Conservation (phyloP, 1,284 basidiomycete genomes). For the Cerioporus squamosus region DNA sequence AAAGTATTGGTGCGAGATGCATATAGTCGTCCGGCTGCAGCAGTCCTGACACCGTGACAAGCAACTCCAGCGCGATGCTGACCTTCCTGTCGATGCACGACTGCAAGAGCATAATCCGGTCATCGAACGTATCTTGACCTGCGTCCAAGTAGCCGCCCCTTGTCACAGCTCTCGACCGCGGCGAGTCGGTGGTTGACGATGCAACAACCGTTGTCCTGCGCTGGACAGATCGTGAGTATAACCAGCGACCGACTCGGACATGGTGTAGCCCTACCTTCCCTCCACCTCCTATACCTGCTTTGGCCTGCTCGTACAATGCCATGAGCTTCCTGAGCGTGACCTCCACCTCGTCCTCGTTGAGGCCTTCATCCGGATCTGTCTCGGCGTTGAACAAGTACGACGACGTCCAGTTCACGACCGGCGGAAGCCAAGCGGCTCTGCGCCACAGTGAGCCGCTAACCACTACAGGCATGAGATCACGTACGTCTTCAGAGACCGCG, state of each 20-base stretch:
- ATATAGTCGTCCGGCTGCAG: constrained; percentile 52
- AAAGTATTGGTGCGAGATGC: constrained; percentile 54
- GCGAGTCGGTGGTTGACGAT: constrained; percentile 32
- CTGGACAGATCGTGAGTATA: constrained; percentile 11
- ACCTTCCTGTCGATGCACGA: constrained; percentile 50
- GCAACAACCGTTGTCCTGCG: constrained; percentile 34
- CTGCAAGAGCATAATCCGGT: constrained; percentile 44
- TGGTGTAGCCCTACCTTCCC: constrained; percentile 51
- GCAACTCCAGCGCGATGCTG: constrained; percentile 53
- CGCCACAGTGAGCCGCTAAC: background rate
- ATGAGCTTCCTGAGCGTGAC: constrained; percentile 48
- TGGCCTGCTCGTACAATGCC: constrained; percentile 54
- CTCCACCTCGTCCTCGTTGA: constrained; percentile 47
- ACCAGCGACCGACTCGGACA: no score
- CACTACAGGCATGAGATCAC: constrained; percentile 28
- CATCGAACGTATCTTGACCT: constrained; percentile 22
- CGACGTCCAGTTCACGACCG: constrained; percentile 41
- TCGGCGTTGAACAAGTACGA: constrained; percentile 52
- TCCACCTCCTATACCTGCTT: constrained; percentile 45
- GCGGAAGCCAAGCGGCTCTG: constrained; percentile 63
- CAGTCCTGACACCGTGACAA: constrained; percentile 63
- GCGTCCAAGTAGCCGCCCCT: constrained; percentile 13
- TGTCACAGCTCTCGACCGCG: constrained; percentile 4
- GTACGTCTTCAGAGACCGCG: constrained; percentile 64
- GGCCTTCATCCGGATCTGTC: constrained; percentile 28